Conservation (phyloP, 1,284 basidiomycete species). For the Ceratobasidium sp. region DNA sequence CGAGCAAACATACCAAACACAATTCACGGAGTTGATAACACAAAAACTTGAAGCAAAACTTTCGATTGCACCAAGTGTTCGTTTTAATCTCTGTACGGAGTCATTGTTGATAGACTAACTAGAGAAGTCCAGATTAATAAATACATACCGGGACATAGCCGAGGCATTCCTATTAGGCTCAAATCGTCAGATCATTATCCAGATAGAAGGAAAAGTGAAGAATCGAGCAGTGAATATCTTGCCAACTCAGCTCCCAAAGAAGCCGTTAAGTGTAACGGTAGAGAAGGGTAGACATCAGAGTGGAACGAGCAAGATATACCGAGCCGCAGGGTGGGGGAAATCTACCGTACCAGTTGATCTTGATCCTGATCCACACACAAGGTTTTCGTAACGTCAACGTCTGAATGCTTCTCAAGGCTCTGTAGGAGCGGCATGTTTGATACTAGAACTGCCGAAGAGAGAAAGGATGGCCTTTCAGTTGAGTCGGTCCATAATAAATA, state of each 20-base stretch:
- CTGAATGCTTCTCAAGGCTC: constrained; percentile 3
- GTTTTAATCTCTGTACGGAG: constrained; percentile 50
- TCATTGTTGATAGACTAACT: not conserved
- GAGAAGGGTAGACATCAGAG: not conserved
- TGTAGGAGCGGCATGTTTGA: no score
- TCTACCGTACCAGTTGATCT: not conserved
- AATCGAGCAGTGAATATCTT: not conserved
- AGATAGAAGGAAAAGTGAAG: no score
- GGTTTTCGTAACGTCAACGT: not conserved
- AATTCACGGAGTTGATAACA: constrained; percentile 56
- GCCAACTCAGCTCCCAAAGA: not conserved
- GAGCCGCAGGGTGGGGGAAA: no score
- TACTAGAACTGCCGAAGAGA: no score
- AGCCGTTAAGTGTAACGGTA: not conserved
- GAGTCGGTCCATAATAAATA: no score
- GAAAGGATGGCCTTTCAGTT: no score
- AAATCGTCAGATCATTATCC: not conserved
- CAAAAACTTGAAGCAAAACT: constrained; percentile 56
- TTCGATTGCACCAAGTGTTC: constrained; percentile 53
- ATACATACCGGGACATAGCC: not conserved
- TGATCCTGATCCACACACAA: not conserved
- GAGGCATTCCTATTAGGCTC: not conserved
- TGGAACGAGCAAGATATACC: not conserved
- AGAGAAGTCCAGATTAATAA: not conserved
- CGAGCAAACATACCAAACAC: constrained; percentile 47